Base-by-base conservation (phyloP, 306 rosid species). In the Begonia fuchsioides region DNA sequence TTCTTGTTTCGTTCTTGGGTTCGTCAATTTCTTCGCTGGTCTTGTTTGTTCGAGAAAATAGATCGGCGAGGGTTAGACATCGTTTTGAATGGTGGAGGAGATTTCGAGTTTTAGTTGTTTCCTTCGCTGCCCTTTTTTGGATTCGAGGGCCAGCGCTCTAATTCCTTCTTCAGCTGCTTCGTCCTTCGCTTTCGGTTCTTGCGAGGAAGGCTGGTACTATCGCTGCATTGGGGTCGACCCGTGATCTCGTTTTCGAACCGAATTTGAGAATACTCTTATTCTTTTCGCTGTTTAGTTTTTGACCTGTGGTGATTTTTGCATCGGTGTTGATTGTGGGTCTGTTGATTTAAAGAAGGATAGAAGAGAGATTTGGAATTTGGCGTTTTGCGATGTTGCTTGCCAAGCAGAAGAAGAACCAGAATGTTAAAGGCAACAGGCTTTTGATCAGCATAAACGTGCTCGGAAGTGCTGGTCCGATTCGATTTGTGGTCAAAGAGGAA, bases 211-310 rank as follows among this genome's bases (percentile, higher is more conserved):
- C 72, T 90, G 98, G 98, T 90, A 90, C 81, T 90, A 66, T 74
- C 98, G 98, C 81, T 90, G 98, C 94, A 63, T 81, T 19, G 98
- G 98, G 58, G 64, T 85, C 57, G 98, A 85, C 87, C 95, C 98
- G 7, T 87, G 73, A 85, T 40, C n/a, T n/a, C 1, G 20, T 16
- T 9, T 38, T 58, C 18, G 12, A 6, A 26, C 8, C 19, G 13
- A 49, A 19, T 17, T 17, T n/a, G 10, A 9, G 26, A 49, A 49
- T 12, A 49, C 19, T 11, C 6, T 3, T 8, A 12, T 40, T 38
- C 35, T 5, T 41, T 44, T 14, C 0, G 1, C 8, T 15, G 12
- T 13, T 39, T 62, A 26, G 13, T 50, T 17, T 19, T 47, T 38
- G 32, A 5, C 2, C 47, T 13, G 11, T 49, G 47, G 26, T 41